Evolutionary conservation across 176 grass and related monocot species (phyloP), one percentile per base, ranked within the genome.

Genomic region (Chloris gayana): DNA sequence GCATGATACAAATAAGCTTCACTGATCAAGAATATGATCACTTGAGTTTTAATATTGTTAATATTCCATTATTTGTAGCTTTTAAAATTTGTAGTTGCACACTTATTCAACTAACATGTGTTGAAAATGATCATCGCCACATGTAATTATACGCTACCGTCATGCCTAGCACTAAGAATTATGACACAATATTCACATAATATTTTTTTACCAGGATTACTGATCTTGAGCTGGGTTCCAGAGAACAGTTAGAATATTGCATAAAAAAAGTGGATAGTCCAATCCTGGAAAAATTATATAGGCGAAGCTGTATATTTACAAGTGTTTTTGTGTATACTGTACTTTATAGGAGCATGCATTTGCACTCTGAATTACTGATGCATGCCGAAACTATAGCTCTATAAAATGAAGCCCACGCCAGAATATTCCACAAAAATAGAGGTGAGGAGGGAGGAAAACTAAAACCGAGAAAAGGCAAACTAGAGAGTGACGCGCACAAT

Each of bases 291-390:
- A 78, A 82, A 65, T 37, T 76, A 78, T 82, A 91, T 84, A 54
- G 68, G 78, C 72, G 19, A 59, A 60, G 67, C 61, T 56, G 46
- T 84, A 26, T 91, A 85, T 91, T 83, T 89, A 89, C 86, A 97
- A 85, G 74, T 86, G 75, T 86, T 78, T 78, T 15, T 79, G 47
- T 83, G 62, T 63, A 84, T 92, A 34, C 80, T 80, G 17, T 92
- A 34, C 80, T 80, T 22, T 60, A 79, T 74, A 69, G 19, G 68
- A 78, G 72, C 73, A 85, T 80, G 69, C 67, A 80, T 82, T 78
- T 89, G 69, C 85, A 88, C 35, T 70, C 41, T 53, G 75, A 62
- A 51, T 58, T 26, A 78, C 73, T 31, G 79, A 72, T 58, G 68
- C 80, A 92, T 61, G 85, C 22, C 8, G 73, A 91, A 51, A 87